Evolutionary conservation across 352 stramenopile genomes (phyloP).

Genomic region (Pythium coloratum): DNA sequence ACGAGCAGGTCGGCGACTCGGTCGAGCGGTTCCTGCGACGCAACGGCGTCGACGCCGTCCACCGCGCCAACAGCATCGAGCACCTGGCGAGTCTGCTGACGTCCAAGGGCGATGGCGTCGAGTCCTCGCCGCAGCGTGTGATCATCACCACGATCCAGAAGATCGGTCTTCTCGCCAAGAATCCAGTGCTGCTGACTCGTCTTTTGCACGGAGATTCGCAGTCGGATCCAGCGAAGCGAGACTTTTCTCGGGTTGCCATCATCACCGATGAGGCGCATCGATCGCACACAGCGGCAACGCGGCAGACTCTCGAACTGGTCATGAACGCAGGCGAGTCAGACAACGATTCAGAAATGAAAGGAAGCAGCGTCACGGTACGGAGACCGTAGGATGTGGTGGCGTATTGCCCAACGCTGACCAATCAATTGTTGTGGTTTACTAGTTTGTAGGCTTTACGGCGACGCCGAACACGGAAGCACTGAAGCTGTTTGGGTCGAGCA

Average conservation of each 20-base stretch:
- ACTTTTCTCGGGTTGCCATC: conserved; percentile 68
- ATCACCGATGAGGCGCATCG: conserved; percentile 85
- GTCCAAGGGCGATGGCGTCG: conserved; percentile 18
- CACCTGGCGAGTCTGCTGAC: conserved; percentile 63
- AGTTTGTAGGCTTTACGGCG: conserved; percentile 85
- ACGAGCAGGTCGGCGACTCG: conserved; percentile 73
- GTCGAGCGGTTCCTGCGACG: conserved; percentile 71
- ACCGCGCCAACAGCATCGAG: conserved; percentile 71
- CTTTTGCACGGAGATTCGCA: conserved; percentile 50
- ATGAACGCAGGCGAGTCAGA: conserved; percentile 45
- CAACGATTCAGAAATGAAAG: background rate
- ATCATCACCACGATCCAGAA: conserved; percentile 86
- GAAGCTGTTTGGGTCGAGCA: conserved; percentile 58
- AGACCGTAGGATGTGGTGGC: background rate
- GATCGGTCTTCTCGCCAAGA: conserved; percentile 64
- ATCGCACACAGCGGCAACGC: conserved; percentile 66
- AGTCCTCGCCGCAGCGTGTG: conserved; percentile 41
- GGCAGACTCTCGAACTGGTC: conserved; percentile 66
- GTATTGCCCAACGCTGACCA: background rate
- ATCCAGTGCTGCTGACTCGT: conserved; percentile 65
- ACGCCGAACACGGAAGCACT: conserved; percentile 70
- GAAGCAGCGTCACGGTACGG: conserved; percentile 7
- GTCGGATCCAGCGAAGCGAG: background rate
- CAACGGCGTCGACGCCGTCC: conserved; percentile 73
- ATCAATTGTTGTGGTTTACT: background rate